Evolutionary conservation across 2,329 filamentous ascomycete species (phyloP), one percentile per base, ranked within the genome.

Genomic region (Monosporascus sp.): DNA sequence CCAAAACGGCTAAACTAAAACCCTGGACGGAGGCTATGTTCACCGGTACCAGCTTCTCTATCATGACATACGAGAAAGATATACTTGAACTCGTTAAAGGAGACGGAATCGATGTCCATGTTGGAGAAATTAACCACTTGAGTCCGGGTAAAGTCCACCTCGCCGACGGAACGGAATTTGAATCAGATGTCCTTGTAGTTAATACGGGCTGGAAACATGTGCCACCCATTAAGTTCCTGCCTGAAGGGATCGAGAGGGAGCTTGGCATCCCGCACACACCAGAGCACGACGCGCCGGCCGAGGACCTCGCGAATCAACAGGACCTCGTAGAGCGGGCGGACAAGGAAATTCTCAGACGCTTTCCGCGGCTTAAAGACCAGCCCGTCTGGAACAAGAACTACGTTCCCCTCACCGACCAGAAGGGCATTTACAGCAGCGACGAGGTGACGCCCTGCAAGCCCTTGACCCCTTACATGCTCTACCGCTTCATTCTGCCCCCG

Each of bases 51-150:
- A 76, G 75, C 0, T 71, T 86, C 34, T 80, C 79, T 47, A 85
- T 87, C 31, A 71, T 84, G 53, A 87, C 86, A 62, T 87, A 83
- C 59, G 49, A 63, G 0, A 76, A 72, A 3, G 73, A 81, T 57
- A 77, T 86, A 61, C 81, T 84, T 62, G 77, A 81, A 6, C 68
- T 83, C 14, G 74, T 88, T 11, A 73, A 72, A 45, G 64, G 73
- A 5, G 79, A 80, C 3, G 73, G 71, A n/a, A 77, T 87, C 36
- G 72, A 73, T 19, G 70, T 87, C 1, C 75, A 84, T 48, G 65
- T 84, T 7, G 76, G 76, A 34, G 80, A 86, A 47, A 73, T 88
- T 5, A 66, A 69, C 2, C 69, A 70, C 22, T 71, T 87, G 3
- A 72, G 73, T 0, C 55, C 38, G 19, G 60, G 66, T 2, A 64